Percentiles rank a stretch among this genome's conserved stretches.
phyloP scores from a whole-genome alignment of 192 early-diverging fungal species.

The Coemansia sp. region DNA sequence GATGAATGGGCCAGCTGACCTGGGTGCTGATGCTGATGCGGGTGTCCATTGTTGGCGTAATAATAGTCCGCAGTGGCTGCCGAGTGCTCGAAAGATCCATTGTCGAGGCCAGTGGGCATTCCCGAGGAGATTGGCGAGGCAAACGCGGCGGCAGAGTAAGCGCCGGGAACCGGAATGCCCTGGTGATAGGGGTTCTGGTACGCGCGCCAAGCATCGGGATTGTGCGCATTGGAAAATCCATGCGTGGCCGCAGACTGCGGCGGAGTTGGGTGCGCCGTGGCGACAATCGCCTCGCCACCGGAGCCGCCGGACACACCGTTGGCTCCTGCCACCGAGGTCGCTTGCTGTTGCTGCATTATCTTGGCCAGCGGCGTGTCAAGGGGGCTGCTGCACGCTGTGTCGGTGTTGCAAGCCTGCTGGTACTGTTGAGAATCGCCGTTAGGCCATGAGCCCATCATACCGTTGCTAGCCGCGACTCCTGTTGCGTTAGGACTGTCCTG shows the following conservation, averaged over 20 bases:
- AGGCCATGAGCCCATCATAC: conserved; percentile 26
- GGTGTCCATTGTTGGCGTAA: conserved; percentile 10
- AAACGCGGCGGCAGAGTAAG: conserved; percentile 32
- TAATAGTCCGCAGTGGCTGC: conserved; percentile 24
- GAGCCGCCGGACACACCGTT: conserved; percentile 7
- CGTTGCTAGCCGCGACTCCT: conserved; percentile 10
- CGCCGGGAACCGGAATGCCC: conserved; percentile 14
- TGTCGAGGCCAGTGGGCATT: conserved; percentile 18
- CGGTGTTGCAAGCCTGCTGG: conserved; percentile 15
- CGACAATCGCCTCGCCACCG: not conserved
- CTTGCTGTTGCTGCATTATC: conserved; percentile 45
- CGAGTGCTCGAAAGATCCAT: conserved; percentile 20
- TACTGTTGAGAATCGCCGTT: conserved; percentile 7
- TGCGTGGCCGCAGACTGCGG: conserved; percentile 43
- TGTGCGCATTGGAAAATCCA: conserved; percentile 18
- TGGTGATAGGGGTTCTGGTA: conserved; percentile 29
- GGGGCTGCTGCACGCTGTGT: conserved; percentile 46
- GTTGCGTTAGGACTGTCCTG: conserved; percentile 5
- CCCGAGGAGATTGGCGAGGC: conserved; percentile 30
- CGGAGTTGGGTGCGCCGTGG: conserved; percentile 38
- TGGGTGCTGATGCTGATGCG: conserved; percentile 12
- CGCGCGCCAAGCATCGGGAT: conserved; percentile 29
- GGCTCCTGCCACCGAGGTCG: conserved; percentile 5
- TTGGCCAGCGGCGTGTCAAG: conserved; percentile 45
- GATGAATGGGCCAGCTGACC: conserved; percentile 16